Evolutionary conservation across 2,329 filamentous ascomycete species (phyloP).

Genomic region (Nigrospora sphaerica): DNA sequence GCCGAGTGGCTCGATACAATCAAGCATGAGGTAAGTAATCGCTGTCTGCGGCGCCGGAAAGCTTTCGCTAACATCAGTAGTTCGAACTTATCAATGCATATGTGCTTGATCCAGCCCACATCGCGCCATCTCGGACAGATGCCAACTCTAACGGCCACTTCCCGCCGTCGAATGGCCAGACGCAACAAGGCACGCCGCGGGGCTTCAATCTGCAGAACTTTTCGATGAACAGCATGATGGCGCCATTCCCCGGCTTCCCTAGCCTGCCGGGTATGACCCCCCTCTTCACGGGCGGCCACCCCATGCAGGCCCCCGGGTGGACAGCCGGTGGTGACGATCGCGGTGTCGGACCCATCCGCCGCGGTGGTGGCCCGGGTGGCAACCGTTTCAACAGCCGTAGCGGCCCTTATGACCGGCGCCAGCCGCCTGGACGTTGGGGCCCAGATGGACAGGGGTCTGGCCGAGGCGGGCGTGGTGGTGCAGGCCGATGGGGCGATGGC

Average conservation of each 20-base stretch:
- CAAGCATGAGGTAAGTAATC: slow-evolving; percentile 67
- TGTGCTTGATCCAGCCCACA: slow-evolving; percentile 88
- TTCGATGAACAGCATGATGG: slow-evolving; percentile 50
- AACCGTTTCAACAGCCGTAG: slow-evolving; percentile 54
- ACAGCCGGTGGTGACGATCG: slow-evolving; percentile 44
- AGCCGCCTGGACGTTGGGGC: slow-evolving; percentile 43
- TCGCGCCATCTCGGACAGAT: slow-evolving; percentile 87
- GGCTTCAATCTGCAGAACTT: slow-evolving; percentile 83
- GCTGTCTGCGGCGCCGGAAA: background rate
- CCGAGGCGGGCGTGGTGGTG: slow-evolving; percentile 36
- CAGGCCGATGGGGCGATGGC: slow-evolving; percentile 65
- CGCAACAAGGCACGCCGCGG: slow-evolving; percentile 75
- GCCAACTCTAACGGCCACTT: slow-evolving; percentile 95
- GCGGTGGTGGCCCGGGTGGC: slow-evolving; percentile 54
- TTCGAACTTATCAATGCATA: slow-evolving; percentile 89
- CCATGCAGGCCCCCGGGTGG: slow-evolving; percentile 38
- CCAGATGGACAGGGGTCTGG: slow-evolving; percentile 45
- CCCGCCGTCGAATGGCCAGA: slow-evolving; percentile 69
- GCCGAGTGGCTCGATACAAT: slow-evolving; percentile 76
- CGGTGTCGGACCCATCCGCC: slow-evolving; percentile 59
- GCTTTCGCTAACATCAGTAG: slow-evolving; percentile 39
- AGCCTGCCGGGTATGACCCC: slow-evolving; percentile 49
- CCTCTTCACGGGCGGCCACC: slow-evolving; percentile 35
- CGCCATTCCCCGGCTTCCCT: slow-evolving; percentile 52
- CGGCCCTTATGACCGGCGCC: slow-evolving; percentile 69